Evolutionary conservation across 1,284 basidiomycete genomes (phyloP).

Genomic region (Sphagnurus paluster): DNA sequence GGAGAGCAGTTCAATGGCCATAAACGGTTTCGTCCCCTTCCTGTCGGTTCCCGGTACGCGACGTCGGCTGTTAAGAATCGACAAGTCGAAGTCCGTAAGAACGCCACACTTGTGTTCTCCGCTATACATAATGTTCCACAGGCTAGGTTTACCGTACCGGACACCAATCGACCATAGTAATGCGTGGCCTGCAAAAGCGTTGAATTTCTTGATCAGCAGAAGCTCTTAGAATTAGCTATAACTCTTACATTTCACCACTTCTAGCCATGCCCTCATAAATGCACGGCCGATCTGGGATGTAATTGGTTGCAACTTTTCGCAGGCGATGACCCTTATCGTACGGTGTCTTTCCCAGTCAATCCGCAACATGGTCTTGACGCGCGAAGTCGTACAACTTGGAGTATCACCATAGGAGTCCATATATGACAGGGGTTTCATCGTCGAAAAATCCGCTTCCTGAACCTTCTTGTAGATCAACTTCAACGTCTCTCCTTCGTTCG

Average conservation of each 20-base stretch:
- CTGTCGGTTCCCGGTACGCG: background rate
- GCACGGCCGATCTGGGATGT: background rate
- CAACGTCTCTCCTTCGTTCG: too few species aligned
- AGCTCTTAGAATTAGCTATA: background rate
- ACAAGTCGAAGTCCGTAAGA: background rate
- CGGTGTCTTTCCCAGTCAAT: background rate
- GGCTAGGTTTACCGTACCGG: conserved; percentile 1
- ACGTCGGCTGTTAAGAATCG: background rate
- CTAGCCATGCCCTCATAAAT: background rate
- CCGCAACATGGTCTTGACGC: background rate
- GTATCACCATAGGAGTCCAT: too few species aligned
- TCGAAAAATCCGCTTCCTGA: too few species aligned
- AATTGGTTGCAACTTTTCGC: background rate
- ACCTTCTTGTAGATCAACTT: too few species aligned
- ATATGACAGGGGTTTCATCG: too few species aligned
- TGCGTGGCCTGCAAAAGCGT: background rate
- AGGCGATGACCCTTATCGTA: background rate
- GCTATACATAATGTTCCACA: background rate
- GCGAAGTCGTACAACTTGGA: background rate
- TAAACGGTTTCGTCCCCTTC: background rate
- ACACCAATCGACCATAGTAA: conserved; percentile 2
- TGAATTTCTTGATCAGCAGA: background rate
- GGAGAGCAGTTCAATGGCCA: background rate
- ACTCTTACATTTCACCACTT: background rate
- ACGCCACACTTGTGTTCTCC: background rate